Conservation (phyloP, 495 filamentous ascomycete genomes). For the Trypethelium eluteriae region DNA sequence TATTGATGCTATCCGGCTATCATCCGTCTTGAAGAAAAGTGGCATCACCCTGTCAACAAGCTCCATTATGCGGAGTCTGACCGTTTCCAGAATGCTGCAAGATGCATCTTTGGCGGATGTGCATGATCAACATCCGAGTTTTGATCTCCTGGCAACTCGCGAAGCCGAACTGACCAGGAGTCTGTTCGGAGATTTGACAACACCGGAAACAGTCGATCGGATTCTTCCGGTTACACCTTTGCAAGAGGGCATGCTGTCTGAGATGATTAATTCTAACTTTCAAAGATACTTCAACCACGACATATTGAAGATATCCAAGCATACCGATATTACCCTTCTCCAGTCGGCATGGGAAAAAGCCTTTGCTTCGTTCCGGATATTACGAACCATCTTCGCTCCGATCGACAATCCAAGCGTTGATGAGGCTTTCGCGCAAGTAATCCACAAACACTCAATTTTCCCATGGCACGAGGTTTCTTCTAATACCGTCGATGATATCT, state of each 20-base stretch:
- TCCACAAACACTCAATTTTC: constrained; percentile 36
- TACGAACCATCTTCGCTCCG: constrained; percentile 63
- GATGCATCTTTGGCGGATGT: neutral
- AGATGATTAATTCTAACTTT: constrained; percentile 60
- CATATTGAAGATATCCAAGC: constrained; percentile 46
- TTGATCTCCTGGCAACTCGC: neutral
- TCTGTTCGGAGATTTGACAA: neutral
- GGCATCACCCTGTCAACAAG: constrained; percentile 57
- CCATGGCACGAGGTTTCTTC: constrained; percentile 16
- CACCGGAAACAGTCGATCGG: constrained; percentile 40
- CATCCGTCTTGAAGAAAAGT: constrained; percentile 52
- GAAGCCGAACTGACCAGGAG: neutral
- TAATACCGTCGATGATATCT: constrained; percentile 14
- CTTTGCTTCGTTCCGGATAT: constrained; percentile 54
- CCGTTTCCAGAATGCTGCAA: constrained; percentile 48
- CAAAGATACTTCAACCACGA: constrained; percentile 75
- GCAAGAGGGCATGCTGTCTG: constrained; percentile 74
- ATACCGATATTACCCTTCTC: constrained; percentile 47
- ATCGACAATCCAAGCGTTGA: constrained; percentile 50
- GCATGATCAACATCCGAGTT: neutral
- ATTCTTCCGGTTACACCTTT: constrained; percentile 62
- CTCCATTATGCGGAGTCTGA: constrained; percentile 60
- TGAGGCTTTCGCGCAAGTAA: constrained; percentile 56
- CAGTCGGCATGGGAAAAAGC: constrained; percentile 54
- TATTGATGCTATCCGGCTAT: constrained; percentile 61